Base-by-base conservation (phyloP, 306 rosid genomes). In the Fragaria iinumae region DNA sequence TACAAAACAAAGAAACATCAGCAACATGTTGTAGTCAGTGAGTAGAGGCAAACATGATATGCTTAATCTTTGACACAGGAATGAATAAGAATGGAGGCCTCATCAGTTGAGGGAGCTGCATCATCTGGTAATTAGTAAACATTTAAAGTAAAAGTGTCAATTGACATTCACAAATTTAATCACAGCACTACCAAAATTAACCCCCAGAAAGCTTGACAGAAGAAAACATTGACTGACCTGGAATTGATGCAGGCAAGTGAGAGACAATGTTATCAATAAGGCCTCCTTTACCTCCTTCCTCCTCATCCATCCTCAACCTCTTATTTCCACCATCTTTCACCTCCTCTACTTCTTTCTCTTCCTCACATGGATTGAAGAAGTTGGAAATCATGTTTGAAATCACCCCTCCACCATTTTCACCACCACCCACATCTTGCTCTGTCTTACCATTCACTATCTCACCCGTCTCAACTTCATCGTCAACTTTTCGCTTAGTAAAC, bases 21-120 rank as follows among this genome's bases (percentile, higher is more conserved):
- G 17, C 68, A 10, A 25, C 41, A 56, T 39, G 39, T 23, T 5
- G 50, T 36, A 53, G 36, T 21, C 27, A 6, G 75, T 36, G 16
- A 38, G 48, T 1, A 65, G 70, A n/a, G 76, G 14, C 66, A 38
- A 59, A 55, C 14, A 13, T 17, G 14, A 14, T 67, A 38, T 47
- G 21, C 27, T 45, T 73, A 87, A 76, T 87, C 91, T 65, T 36
- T 73, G 76, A 87, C 71, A 52, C 83, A 21, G 47, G 88, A 84
- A 78, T 81, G 77, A 11, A 87, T 78, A 14, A 87, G 81, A 56
- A 87, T 78, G 56, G 82, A n/a, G 69, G 88, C 91, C 82, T 87
- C 89, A 27, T 85, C 85, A 4, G 85, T 8, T 39, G 88, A 63
- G 2, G 91, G 84, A 81, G 70, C 87, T 34, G 79, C 85, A 80